Evolutionary conservation across 371 early-diverging fungal genomes (phyloP).

Genomic region (Rhizopus sp.): DNA sequence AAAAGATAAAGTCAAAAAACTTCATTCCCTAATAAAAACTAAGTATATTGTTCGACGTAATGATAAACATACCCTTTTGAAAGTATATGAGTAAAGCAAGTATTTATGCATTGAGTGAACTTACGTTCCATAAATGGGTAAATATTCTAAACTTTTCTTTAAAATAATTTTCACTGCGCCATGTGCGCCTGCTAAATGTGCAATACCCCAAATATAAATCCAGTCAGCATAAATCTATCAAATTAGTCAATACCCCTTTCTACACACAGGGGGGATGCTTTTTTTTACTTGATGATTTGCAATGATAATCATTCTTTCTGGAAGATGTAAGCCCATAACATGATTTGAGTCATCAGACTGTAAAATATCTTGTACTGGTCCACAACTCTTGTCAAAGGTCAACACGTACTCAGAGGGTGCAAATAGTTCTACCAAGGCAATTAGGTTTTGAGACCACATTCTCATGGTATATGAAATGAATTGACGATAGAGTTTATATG

Average conservation of each 20-base stretch:
- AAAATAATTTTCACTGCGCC: conserved; percentile 83
- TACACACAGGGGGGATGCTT: background rate
- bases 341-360: conserved; percentile 18
- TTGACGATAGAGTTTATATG: conserved; percentile 38
- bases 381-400: conserved; percentile 53
- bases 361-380: conserved; percentile 27
- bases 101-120: conserved; percentile 9
- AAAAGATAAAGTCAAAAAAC: conserved; percentile 84
- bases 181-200: conserved; percentile 69
- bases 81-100: background rate
- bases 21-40: conserved; percentile 76
- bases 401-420: conserved; percentile 64
- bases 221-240: conserved; percentile 83
- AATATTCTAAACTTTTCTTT: conserved; percentile 71
- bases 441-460: conserved; percentile 63
- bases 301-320: conserved; percentile 57
- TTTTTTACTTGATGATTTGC: conserved; percentile 77
- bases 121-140: conserved; percentile 85
- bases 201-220: conserved; percentile 83
- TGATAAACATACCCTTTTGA: conserved; percentile 3
- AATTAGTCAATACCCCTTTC: background rate
- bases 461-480: conserved; percentile 59
- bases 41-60: background rate
- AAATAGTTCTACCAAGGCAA: conserved; percentile 64
- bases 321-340: conserved; percentile 35